Evolutionary conservation across 768 basidiomycete species (phyloP), one percentile per base, ranked within the genome.

Genomic region (Russula olivacea): DNA sequence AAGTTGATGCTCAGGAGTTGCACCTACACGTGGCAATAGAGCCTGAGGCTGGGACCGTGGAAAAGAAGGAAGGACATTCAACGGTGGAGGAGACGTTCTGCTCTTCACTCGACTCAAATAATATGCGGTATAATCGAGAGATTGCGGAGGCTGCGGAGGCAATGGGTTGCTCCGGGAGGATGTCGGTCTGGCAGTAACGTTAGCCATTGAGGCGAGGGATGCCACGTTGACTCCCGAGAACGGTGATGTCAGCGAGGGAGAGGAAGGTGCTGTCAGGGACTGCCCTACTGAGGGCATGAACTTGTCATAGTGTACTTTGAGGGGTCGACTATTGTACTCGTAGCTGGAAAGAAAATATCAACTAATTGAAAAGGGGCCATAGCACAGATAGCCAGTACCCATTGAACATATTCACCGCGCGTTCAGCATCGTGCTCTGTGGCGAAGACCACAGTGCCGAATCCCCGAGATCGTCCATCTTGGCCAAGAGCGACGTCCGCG

Each of bases 301-400:
- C 73, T 88, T 90, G 79, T 98, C 96, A 71, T 87, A 90, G 72
- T 93, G 90, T 12, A 98, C 96, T 71, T 94, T 94, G 47, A 98
- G 80, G 10, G 80, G 77, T 30, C 93, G 86, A 4, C 93, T 93
- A 70, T 91, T 91, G 69, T 89, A 91, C 67, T 97, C 94, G 69
- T 85, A 91, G 34, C 93, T 96, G 71, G 17, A 21, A 34, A 64
- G 61, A 51, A 41, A 2, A 36, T 32, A 49, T 56, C 52, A 61
- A 49, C 19, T 25, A 53, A 21, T 21, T 11, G 56, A 54, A 50
- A 53, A 21, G 34, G 10, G 9, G 23, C 49, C 41, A 48, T 52
- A 48, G 53, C n/a, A 45, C 19, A 25, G 36, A 51, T n/a, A 21
- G 17, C 25, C 48, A 85, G 71, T 69, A 95, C 93, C 93, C 93